These are phyloP conservation scores for Rosa multiflora DNA, from an alignment of 306 rosid species.

Conservation along the genomic window DNA sequence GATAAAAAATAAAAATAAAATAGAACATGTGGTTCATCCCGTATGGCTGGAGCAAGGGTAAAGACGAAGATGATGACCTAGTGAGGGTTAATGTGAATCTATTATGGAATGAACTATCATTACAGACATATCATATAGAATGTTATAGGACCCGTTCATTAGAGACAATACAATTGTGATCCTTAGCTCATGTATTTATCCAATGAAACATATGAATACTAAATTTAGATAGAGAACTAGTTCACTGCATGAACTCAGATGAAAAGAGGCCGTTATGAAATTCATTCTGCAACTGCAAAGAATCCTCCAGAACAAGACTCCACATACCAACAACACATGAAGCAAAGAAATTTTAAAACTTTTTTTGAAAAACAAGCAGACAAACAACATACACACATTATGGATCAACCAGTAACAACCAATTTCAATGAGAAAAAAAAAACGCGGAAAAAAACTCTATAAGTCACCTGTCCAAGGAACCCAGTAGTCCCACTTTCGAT, in stretches of 20 bases:
- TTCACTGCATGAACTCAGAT: conserved; percentile 12
- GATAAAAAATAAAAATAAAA: neutral
- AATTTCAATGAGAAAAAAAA: neutral
- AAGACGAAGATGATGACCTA: neutral
- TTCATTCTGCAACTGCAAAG: neutral
- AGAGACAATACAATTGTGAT: neutral
- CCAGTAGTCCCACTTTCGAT: conserved; percentile 99
- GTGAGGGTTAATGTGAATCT: neutral
- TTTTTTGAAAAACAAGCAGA: neutral
- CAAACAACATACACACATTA: neutral
- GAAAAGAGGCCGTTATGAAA: neutral
- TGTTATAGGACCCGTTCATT: neutral
- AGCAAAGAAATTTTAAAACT: neutral
- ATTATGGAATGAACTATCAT: neutral
- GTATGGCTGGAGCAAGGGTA: neutral
- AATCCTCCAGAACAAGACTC: neutral
- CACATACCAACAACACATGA: neutral
- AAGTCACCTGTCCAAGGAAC: conserved; percentile 94
- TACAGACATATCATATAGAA: neutral
- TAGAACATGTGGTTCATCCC: neutral
- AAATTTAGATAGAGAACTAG: neutral
- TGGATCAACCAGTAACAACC: neutral
- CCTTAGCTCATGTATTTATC: neutral
- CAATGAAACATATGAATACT: neutral
- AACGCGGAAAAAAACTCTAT: conserved; percentile 12